These are phyloP conservation scores for barley (Hordeum vulgare) DNA, from an alignment of 176 grass and related monocot species.

Conservation along the genomic window DNA sequence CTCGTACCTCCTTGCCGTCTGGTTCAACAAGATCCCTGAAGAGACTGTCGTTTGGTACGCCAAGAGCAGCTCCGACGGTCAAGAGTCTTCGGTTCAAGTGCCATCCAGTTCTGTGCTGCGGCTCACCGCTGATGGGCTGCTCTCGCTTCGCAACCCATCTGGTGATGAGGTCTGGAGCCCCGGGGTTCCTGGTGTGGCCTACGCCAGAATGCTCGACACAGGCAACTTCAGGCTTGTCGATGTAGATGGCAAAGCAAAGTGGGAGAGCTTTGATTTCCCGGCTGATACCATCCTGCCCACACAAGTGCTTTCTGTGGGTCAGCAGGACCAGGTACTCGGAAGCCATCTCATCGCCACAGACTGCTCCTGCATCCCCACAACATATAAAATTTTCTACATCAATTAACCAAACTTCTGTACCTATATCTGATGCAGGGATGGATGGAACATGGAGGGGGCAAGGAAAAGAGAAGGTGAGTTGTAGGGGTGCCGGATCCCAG, in stretches of 20 bases:
- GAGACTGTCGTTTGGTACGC: background rate
- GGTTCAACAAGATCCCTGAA: background rate
- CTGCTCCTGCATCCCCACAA: too few relatives aligned
- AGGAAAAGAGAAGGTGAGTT: too few relatives aligned
- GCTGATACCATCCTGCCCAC: slow-evolving; percentile 14
- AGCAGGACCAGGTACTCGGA: background rate
- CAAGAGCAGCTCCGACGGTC: background rate
- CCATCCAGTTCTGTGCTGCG: background rate
- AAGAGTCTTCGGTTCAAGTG: background rate
- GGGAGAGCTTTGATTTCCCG: background rate
- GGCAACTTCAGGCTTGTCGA: background rate
- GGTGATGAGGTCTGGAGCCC: background rate
- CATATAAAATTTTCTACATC: too few relatives aligned
- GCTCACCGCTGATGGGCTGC: background rate
- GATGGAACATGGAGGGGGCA: too few relatives aligned
- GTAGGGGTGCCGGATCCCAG: too few relatives aligned
- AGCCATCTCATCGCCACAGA: background rate
- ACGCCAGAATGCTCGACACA: background rate
- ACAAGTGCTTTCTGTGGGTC: background rate
- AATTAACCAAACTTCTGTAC: too few relatives aligned
- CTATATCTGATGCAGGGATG: too few relatives aligned
- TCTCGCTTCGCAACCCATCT: background rate
- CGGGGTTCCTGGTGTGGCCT: background rate
- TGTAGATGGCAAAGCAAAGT: background rate
- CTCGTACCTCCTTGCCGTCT: background rate